Conservation (phyloP, 768 basidiomycete genomes). For the Podaxis rugospora region DNA sequence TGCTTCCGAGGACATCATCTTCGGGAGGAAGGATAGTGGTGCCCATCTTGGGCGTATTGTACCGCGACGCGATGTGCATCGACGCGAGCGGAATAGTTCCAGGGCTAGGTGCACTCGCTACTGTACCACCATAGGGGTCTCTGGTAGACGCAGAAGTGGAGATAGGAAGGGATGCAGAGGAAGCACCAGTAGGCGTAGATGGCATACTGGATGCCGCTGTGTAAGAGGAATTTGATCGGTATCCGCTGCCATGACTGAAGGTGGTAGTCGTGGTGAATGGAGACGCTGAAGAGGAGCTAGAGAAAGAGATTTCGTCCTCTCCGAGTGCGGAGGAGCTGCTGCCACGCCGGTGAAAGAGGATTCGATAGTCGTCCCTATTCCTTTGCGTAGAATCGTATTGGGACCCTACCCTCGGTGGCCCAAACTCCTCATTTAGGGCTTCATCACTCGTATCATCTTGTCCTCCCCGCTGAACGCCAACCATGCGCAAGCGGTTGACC, state of each 20-base stretch:
- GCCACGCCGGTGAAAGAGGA: constrained; percentile 12
- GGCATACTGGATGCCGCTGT: constrained; percentile 25
- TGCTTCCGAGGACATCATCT: constrained; percentile 9
- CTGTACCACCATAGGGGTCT: constrained; percentile 4
- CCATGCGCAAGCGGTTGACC: constrained; percentile 75
- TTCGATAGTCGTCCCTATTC: not conserved
- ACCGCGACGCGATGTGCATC: constrained; percentile 26
- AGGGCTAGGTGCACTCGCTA: constrained; percentile 20
- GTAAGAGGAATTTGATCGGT: constrained; percentile 4
- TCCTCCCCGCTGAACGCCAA: constrained; percentile 63
- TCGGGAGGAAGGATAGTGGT: constrained; percentile 19
- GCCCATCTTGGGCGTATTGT: constrained; percentile 21
- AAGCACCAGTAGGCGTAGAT: constrained; percentile 26
- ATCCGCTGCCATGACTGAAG: not conserved
- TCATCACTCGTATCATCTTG: constrained; percentile 20
- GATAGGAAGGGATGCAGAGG: constrained; percentile 17
- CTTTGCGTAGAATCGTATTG: not conserved
- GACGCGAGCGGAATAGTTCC: constrained; percentile 21
- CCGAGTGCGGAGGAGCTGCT: constrained; percentile 17
- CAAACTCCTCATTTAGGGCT: not conserved
- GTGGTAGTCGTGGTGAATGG: constrained; percentile 24
- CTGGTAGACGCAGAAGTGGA: not conserved
- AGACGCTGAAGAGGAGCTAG: constrained; percentile 17
- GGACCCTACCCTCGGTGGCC: not conserved
- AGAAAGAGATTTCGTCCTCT: constrained; percentile 23